phyloP scores from a whole-genome alignment of 2,329 filamentous ascomycete species.

The Beauveria brongniartii region DNA sequence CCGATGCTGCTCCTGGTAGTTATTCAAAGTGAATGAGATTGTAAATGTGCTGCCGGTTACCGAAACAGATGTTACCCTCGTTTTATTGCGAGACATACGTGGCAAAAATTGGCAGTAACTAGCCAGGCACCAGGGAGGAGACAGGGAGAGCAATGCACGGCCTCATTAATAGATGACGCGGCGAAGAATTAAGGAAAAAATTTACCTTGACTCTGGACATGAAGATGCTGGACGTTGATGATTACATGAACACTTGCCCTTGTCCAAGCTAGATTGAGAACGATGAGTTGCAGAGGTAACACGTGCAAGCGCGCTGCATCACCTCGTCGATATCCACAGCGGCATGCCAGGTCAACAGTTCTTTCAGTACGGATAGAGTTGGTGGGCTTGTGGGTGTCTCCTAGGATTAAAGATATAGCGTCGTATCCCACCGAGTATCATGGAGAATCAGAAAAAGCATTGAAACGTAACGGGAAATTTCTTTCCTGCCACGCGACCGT shows the following conservation, averaged over 20 bases:
- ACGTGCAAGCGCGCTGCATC: neutral
- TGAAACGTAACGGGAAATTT: neutral
- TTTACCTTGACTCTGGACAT: too few species aligned
- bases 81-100: too few species aligned
- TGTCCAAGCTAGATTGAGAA: neutral
- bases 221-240: too few species aligned
- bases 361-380: too few species aligned
- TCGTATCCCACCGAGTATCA: neutral
- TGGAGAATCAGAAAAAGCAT: neutral
- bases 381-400: neutral
- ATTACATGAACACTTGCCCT: neutral
- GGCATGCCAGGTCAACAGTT: neutral
- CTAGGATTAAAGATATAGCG: neutral
- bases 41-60: too few species aligned
- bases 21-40: too few species aligned
- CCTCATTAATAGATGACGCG: too few species aligned
- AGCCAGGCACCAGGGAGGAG: neutral
- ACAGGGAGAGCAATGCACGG: too few species aligned
- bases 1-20: too few species aligned
- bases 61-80: too few species aligned
- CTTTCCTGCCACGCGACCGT: neutral
- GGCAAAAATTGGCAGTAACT: neutral
- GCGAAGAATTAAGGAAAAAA: too few species aligned
- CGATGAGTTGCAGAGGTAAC: too few species aligned
- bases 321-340: neutral